Evolutionary conservation across 1,139 yeast species (phyloP), one percentile per base, ranked within the genome.

Genomic region (Taiozyma sp.): DNA sequence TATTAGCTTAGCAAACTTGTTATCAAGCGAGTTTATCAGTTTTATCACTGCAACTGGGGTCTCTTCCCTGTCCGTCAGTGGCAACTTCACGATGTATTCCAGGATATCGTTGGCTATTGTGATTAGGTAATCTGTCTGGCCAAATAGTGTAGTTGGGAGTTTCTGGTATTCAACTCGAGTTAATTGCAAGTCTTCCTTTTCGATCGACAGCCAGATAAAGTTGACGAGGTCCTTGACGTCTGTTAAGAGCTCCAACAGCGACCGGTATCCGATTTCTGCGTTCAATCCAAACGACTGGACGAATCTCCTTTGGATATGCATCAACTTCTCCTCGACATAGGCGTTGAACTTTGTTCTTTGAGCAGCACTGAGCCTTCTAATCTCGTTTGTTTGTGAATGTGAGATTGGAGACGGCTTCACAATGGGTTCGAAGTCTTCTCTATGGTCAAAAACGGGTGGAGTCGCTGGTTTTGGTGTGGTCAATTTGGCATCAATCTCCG

Each of bases 131-230:
- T 59, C 60, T 4, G 55, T 52, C 32, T 62, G 65, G 0, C 62
- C 62, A 48, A 60, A 62, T 11, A 57, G 24, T 11, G 60, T 57
- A 4, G 50, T 40, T 21, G 47, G 26, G n/a, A 46, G 28, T 21
- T 45, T 29, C 3, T 29, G 3, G 29, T 50, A 53, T 8, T 47
- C 44, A 2, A 48, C 47, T 11, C 9, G 30, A 2, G 51, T 39
- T 3, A 43, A 40, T 11, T 47, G 46, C 9, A 45, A 32, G 14
- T 50, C 42, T 8, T 37, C 39, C 3, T 56, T 52, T 21, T 57
- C 61, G 6, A 61, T 52, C 0, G 64, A 60, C 1, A 59, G 42
- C 63, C 62, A 59, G 2, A 61, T 50, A 48, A 62, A 60, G 11
- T 51, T 47, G 6, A 61, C 24, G 6, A 62, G 43, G 14, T 48